Evolutionary conservation across 2,329 filamentous ascomycete genomes (phyloP).

Genomic region (Alternaria burnsii): DNA sequence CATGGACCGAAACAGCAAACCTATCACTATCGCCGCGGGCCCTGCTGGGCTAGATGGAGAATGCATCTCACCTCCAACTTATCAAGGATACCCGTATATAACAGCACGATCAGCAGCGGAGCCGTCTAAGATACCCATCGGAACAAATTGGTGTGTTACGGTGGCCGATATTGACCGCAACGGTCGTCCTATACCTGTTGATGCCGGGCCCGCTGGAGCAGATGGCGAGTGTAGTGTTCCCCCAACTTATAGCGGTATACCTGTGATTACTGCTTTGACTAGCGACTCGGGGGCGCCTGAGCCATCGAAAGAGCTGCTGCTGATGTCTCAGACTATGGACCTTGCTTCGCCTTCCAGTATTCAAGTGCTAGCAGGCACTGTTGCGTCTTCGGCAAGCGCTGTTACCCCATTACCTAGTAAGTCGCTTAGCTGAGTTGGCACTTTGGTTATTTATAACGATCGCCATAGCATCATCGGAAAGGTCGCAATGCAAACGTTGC

Average conservation of each 20-base stretch:
- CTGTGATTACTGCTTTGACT: not conserved
- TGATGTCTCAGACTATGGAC: not conserved
- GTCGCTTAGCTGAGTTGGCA: not conserved
- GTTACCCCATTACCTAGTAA: not conserved
- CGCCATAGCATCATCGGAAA: not conserved
- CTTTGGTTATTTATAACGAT: not conserved
- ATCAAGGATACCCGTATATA: slow-evolving; percentile 18
- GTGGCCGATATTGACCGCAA: slow-evolving; percentile 15
- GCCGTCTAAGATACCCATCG: not conserved
- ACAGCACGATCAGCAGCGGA: not conserved
- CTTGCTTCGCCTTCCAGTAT: not conserved
- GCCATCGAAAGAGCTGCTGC: not conserved
- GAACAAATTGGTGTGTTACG: slow-evolving; percentile 12
- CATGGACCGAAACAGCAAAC: slow-evolving; percentile 13
- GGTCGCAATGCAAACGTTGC: not conserved
- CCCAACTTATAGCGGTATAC: not conserved
- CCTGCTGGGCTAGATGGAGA: slow-evolving; percentile 18
- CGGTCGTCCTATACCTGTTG: slow-evolving; percentile 11
- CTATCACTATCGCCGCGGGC: slow-evolving; percentile 16
- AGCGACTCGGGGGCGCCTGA: not conserved
- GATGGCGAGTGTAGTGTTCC: slow-evolving; percentile 6
- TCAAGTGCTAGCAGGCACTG: not conserved
- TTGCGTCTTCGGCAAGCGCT: not conserved
- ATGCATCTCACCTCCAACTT: slow-evolving; percentile 17
- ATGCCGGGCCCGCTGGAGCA: slow-evolving; percentile 1